Conservation (phyloP, 768 basidiomycete genomes). For the Rhodotorula graminis region DNA sequence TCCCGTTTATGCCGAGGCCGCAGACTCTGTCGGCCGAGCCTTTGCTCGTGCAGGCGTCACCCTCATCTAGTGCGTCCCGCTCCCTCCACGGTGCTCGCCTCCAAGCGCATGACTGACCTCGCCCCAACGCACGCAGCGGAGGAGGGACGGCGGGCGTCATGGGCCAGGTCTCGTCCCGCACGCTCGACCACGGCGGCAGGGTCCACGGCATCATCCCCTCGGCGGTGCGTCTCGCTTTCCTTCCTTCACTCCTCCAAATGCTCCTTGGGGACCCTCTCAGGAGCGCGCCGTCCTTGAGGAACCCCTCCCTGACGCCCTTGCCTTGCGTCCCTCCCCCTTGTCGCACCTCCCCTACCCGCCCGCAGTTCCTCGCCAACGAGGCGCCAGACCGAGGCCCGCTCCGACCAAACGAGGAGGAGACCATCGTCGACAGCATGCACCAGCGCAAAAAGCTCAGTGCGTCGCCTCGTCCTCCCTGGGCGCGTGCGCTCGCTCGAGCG, state of each 20-base stretch:
- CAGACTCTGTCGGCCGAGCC: conserved; percentile 49
- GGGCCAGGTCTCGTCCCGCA: conserved; percentile 38
- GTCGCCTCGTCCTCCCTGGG: not conserved
- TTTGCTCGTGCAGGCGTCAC: conserved; percentile 44
- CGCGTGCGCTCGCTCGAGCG: too few species aligned
- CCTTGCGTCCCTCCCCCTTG: not conserved
- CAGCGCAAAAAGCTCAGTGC: conserved; percentile 73
- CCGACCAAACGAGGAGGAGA: conserved; percentile 11
- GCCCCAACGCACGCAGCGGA: not conserved
- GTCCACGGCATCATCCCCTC: conserved; percentile 50
- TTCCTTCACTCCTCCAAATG: not conserved
- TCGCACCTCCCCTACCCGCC: not conserved
- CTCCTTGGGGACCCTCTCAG: too few species aligned
- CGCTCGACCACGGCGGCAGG: conserved; percentile 44
- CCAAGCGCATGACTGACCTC: not conserved
- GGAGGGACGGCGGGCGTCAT: conserved; percentile 41
- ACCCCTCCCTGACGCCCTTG: too few species aligned
- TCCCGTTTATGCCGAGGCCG: conserved; percentile 62
- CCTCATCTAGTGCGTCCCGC: conserved; percentile 43
- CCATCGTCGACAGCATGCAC: conserved; percentile 55
- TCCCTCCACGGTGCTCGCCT: not conserved
- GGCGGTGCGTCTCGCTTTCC: conserved; percentile 36
- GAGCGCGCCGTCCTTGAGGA: too few species aligned
- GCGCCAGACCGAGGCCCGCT: conserved; percentile 13
- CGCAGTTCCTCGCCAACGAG: conserved; percentile 13